These are phyloP conservation scores for Apiospora rasikravindrae DNA, from an alignment of 2,329 filamentous ascomycete species.

Conservation along the genomic window DNA sequence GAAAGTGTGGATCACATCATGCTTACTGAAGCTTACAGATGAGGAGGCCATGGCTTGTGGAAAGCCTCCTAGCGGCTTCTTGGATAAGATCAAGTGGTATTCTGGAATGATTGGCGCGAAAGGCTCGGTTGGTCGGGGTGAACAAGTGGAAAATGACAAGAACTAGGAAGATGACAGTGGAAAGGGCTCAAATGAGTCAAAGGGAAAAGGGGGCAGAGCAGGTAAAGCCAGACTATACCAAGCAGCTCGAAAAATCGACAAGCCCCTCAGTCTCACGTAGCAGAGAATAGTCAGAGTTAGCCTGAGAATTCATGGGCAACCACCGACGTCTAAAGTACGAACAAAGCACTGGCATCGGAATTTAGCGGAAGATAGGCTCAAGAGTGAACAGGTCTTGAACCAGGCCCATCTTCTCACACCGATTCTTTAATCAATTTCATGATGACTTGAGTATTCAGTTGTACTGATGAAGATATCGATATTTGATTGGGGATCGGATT, in stretches of 20 bases:
- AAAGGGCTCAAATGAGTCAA: not conserved
- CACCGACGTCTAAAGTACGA: no score
- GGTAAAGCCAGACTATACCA: not conserved
- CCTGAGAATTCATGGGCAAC: no score
- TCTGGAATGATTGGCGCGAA: not conserved
- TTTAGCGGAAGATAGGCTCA: no score
- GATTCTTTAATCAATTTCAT: no score
- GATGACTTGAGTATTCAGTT: not conserved
- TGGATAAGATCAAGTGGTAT: not conserved
- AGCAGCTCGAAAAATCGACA: no score
- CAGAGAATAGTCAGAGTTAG: no score
- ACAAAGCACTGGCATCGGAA: no score
- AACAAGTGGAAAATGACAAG: not conserved
- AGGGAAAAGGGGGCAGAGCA: no score
- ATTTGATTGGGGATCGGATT: not conserved
- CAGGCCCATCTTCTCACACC: no score
- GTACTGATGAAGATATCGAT: not conserved
- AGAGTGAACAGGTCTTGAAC: no score
- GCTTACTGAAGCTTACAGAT: not conserved
- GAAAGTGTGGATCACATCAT: not conserved
- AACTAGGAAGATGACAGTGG: not conserved
- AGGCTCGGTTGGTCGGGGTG: not conserved
- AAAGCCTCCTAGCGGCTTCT: not conserved
- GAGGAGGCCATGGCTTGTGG: not conserved
- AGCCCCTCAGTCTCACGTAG: no score